Evolutionary conservation across 345 rosid species (phyloP), one percentile per base, ranked within the genome.

Genomic region (Salix suchowensis): DNA sequence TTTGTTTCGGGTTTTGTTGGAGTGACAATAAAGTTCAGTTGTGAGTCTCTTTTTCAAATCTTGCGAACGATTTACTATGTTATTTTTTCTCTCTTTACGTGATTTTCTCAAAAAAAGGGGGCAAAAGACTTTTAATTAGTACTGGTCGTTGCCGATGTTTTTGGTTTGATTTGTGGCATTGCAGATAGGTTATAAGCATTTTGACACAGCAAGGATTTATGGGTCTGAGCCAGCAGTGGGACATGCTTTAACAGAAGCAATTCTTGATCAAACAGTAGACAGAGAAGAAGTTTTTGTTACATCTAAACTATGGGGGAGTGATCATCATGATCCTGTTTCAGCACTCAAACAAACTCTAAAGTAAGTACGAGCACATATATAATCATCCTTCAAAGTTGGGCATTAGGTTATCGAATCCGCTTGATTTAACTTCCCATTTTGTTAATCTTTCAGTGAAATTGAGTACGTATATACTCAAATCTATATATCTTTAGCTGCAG

Each of bases 181-280:
- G 73, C 89, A 95, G 97, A 80, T 88, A 76, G 97, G 98, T 24
- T 95, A 92, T 75, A 84, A 96, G 76, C 98, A 95, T 85, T 88
- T 95, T 44, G 98, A 92, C 80, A 91, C 98, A 0, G 97, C 97
- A 26, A 89, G 83, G 81, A 84, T 95, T 68, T 95, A 95, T 73
- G 93, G 92, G 32, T 92, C 97, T 2, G 97, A 94, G 88, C 82
- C 89, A 70, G 92, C 95, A 2, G 82, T 92, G n/a, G 98, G 98
- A 26, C 84, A 75, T 76, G 97, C 92, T 36, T 77, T 94, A 54
- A 77, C 69, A 23, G 73, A 77, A 69, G 92, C 92, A 52, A 79
- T 89, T 67, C 81, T 71, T 21, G 73, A 76, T 70, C 85, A 82
- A 68, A 65, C 24, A 15, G 84, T 90, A 23, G 83, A 72, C 70